phyloP scores from a whole-genome alignment of 768 basidiomycete genomes.

The Rhizopogon vulgaris region DNA sequence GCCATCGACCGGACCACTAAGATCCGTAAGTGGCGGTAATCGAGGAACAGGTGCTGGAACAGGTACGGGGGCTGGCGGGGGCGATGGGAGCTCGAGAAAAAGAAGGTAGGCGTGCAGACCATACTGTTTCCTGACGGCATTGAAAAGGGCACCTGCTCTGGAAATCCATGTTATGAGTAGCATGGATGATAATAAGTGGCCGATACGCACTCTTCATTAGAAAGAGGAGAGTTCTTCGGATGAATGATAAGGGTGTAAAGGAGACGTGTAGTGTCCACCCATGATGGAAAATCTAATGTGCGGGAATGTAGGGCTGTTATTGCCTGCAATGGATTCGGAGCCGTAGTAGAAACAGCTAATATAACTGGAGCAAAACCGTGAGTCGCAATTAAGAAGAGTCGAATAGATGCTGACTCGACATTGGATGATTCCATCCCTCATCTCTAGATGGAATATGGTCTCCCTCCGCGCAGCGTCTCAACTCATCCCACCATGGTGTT shows the following conservation, averaged over 20 bases:
- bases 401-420: slow-evolving; percentile 51
- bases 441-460: slow-evolving; percentile 64
- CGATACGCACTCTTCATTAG: slow-evolving; percentile 70
- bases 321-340: slow-evolving; percentile 76
- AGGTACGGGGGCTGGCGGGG: slow-evolving; percentile 60
- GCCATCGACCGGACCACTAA: slow-evolving; percentile 15
- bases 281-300: slow-evolving; percentile 61
- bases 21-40: slow-evolving; percentile 46
- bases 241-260: slow-evolving; percentile 77
- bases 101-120: slow-evolving; percentile 75
- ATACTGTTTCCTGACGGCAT: slow-evolving; percentile 84
- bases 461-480: slow-evolving; percentile 69
- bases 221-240: slow-evolving; percentile 58
- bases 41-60: slow-evolving; percentile 63
- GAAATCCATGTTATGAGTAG: slow-evolving; percentile 4
- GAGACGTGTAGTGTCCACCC: slow-evolving; percentile 72
- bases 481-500: slow-evolving; percentile 88
- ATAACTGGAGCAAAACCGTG: slow-evolving; percentile 49
- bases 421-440: slow-evolving; percentile 87
- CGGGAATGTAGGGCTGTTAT: slow-evolving; percentile 71
- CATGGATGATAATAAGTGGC: neutral
- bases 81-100: slow-evolving; percentile 51
- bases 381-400: slow-evolving; percentile 7
- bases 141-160: slow-evolving; percentile 74
- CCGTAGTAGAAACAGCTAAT: slow-evolving; percentile 74